phyloP scores from a whole-genome alignment of 2,329 filamentous ascomycete genomes.

The Pestalotiopsis sp. region DNA sequence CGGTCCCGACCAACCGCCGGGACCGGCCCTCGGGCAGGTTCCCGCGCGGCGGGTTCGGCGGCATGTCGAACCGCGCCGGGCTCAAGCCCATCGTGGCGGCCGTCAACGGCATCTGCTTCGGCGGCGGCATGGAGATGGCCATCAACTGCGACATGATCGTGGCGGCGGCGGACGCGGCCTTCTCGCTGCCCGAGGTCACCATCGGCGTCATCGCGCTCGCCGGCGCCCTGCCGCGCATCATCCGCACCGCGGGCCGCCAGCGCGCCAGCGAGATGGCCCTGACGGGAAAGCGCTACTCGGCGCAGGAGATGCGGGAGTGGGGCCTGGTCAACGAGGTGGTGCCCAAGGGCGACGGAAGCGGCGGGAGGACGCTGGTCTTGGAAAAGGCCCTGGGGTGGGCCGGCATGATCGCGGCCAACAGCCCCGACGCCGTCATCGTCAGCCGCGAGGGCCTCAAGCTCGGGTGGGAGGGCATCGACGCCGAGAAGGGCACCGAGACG shows the following conservation, averaged over 20 bases:
- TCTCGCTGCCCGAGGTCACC: conserved; percentile 73
- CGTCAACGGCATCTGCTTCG: conserved; percentile 75
- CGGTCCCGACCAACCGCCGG: background rate
- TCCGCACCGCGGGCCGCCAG: conserved; percentile 67
- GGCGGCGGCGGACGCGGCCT: conserved; percentile 59
- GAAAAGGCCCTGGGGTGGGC: conserved; percentile 65
- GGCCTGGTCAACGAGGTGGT: conserved; percentile 73
- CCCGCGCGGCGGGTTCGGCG: conserved; percentile 62
- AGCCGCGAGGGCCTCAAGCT: conserved; percentile 71
- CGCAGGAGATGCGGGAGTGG: conserved; percentile 64
- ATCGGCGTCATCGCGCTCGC: conserved; percentile 73
- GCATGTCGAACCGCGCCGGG: conserved; percentile 65
- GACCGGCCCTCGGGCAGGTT: conserved; percentile 27
- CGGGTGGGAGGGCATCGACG: conserved; percentile 72
- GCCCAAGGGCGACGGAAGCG: conserved; percentile 20
- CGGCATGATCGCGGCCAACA: conserved; percentile 63
- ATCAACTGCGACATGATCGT: conserved; percentile 75
- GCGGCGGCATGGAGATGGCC: conserved; percentile 78
- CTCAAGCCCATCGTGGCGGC: conserved; percentile 78
- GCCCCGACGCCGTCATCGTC: conserved; percentile 78
- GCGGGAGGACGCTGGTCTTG: conserved; percentile 48
- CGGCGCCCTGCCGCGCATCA: conserved; percentile 70
- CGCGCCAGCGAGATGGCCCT: conserved; percentile 74
- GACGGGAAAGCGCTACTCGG: conserved; percentile 61
- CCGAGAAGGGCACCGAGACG: conserved; percentile 62